Base-by-base conservation (phyloP, 495 filamentous ascomycete genomes). In the Lepidopterella palustris region DNA sequence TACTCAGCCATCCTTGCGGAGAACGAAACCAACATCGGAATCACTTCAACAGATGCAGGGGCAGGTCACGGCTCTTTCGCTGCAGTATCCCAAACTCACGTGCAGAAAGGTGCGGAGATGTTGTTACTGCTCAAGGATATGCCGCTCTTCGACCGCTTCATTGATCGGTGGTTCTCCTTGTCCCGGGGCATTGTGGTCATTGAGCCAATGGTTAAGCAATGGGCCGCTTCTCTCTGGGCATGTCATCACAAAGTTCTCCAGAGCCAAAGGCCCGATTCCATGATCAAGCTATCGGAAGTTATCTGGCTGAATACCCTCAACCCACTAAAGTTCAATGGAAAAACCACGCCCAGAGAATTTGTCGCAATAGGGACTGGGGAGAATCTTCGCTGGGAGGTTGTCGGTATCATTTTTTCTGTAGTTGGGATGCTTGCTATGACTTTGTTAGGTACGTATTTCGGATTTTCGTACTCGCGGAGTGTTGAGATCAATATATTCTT, bases 361-460 rank as follows among this genome's bases (percentile, higher is more conserved):
- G 29, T 26, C 23, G 48, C 65, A 64, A 71, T 78, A 70, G 60
- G 55, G 59, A 80, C 77, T 0, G 83, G 80, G 0, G 63, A 66
- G 11, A 76, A 78, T 45, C 67, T 82, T 25, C 79, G 83, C 9
- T 87, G 83, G 83, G 84, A 87, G 67, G 68, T 79, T 2, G 63
- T 84, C 3, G 84, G 78, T 0, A 68, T 79, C 31, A 68, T 86
- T 0, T 77, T 82, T n/a, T 66, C 75, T 5, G 69, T 77, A 39
- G 78, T 77, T 54, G 80, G 76, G 4, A 62, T 77, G 40, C 68
- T 76, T 24, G 57, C 75, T 23, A 63, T 72, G 62, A 72, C 70
- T 13, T 72, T 77, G 0, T 68, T 72, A 28, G 62, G 62, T 65
- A 13, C 9, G 15, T 42, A 27, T 45, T 21, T 56, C 39, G 1